Evolutionary conservation across 148 eudicot genomes (phyloP), one percentile per base, ranked within the genome.

Genomic region (Gaultheria prostrata): DNA sequence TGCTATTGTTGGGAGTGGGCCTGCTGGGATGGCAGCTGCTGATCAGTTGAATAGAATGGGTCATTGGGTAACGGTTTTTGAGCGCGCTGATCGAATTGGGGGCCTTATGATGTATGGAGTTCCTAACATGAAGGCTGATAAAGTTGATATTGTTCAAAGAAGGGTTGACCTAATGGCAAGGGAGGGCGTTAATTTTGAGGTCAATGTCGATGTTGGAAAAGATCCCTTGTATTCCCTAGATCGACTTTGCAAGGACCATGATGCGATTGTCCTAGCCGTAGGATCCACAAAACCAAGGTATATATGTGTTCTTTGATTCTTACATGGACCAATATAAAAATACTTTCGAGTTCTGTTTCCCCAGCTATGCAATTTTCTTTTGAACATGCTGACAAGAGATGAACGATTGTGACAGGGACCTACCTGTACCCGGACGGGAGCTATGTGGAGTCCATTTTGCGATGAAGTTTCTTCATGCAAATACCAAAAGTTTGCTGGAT

Each of bases 41-140:
- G 99, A 97, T 87, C 99, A 95, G 88, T 90, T 97, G 33, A 97
- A 97, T 84, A 91, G 85, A 87, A 91, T 93, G 95, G 99, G 98
- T 78, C 99, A 97, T 86, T 45, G 79, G 28, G 98, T 97, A 83
- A 97, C 98, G 0, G 96, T 97, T 43, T 97, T 92, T 83, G 99
- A 97, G 86, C 98, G 99, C 33, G 87, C 99, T 65, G 99, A 97
- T 88, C 89, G 99, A 88, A 89, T 97, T 48, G 99, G 99, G 80
- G 99, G 99, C 32, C 98, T 97, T 30, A 97, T 97, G 99, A 97
- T 97, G 99, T 97, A 97, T 83, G 99, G 99, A 70, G 99, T 97
- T 70, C 99, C 99, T 26, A 97, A 97, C 92, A 97, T 97, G 99
- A 97, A 97, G 91, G 86, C 98, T 0, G 98, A 97, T 88, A 97